Evolutionary conservation across 1,284 basidiomycete species (phyloP), one percentile per base, ranked within the genome.

Genomic region (Malassezia arunalokei): DNA sequence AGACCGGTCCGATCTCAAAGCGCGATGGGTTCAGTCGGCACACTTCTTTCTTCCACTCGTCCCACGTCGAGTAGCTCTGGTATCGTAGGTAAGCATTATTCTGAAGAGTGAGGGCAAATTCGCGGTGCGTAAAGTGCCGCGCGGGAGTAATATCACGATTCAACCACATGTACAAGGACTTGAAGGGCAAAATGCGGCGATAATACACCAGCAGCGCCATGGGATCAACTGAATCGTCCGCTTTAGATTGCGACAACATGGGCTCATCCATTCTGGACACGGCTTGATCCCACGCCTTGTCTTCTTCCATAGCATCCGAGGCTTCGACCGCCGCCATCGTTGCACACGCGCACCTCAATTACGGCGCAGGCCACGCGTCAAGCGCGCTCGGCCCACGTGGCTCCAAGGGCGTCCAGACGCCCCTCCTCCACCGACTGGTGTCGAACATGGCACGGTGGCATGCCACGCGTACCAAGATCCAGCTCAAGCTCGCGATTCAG

Each of bases 1-100:
- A 98, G 43, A 94, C 81, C 0, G 94, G 87, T 0, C 92, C 94
- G 53, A 99, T 92, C 75, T 98, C 92, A 69, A 98, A 99, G 67
- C 92, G 85, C 15, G 64, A 62, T 9, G 70, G 70, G 35, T 71
- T 68, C 38, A 71, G 57, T 33, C 68, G 61, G 32, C 64, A 67
- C 29, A 71, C 66, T 48, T 95, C 86, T 65, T 86, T 86, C 76
- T 95, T 94, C 69, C 96, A 82, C 53, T 96, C 92, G 6, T 94
- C 88, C 3, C 80, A 79, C 27, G 79, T 82, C 31, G 77, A 78
- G 74, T 94, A 98, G 5, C 87, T 94, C 72, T 94, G 85, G 78
- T 96, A 98, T 8, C 92, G 50, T 5, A 98, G 78, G 73, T 98
- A 96, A 5, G 87, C 83, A 63, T 96, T 91, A 54, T 85, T 86